These are phyloP conservation scores for Psidium friedrichsthalianum DNA, from an alignment of 345 rosid species.

Conservation along the genomic window DNA sequence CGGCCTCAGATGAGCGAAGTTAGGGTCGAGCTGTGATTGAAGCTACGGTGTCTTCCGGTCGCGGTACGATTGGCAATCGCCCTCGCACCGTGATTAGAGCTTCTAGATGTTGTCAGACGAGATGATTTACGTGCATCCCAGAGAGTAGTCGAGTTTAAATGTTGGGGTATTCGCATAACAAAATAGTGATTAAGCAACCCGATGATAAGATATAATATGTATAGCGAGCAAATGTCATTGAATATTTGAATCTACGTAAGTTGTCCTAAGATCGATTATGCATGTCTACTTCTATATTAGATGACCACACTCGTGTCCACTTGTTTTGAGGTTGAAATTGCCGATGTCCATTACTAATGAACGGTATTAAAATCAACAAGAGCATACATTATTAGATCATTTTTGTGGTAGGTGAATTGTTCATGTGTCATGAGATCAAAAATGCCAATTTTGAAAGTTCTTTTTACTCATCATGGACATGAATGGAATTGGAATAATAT, in stretches of 20 bases:
- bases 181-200: not conserved
- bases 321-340: not conserved
- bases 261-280: not conserved
- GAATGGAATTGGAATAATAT: not conserved
- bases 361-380: not conserved
- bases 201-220: not conserved
- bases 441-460: not conserved
- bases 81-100: not conserved
- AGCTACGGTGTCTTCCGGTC: not conserved
- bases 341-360: not conserved
- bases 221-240: not conserved
- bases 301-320: not conserved
- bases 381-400: not conserved
- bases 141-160: not conserved
- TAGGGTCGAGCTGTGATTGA: not conserved
- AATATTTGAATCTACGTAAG: not conserved
- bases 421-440: not conserved
- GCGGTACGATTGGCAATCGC: not conserved
- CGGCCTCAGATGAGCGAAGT: not conserved
- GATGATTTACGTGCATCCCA: not conserved
- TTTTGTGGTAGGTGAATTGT: not conserved
- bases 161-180: not conserved
- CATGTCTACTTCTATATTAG: not conserved
- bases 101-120: not conserved
- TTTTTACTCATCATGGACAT: not conserved